These are phyloP conservation scores for Friedmanniomyces endolithicus DNA, from an alignment of 495 filamentous ascomycete species.

Conservation along the genomic window DNA sequence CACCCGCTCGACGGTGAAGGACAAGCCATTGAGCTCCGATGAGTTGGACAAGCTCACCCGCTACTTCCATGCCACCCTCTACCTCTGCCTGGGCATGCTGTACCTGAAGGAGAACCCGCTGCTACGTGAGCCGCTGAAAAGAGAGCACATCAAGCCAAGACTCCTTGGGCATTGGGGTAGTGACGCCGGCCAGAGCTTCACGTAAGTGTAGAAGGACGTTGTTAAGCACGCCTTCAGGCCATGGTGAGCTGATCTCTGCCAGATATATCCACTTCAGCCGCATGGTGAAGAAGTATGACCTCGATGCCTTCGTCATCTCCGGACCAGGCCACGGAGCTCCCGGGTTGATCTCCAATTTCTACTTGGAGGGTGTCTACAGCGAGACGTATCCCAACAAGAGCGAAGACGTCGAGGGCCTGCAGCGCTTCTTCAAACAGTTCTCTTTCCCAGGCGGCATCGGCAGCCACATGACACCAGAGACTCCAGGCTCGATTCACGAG, in stretches of 20 bases:
- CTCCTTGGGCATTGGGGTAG: constrained; percentile 64
- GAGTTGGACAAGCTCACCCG: constrained; percentile 52
- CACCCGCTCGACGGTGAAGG: constrained; percentile 51
- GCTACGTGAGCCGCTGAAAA: constrained; percentile 47
- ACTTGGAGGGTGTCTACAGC: constrained; percentile 60
- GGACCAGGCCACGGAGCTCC: constrained; percentile 64
- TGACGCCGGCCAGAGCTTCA: constrained; percentile 60
- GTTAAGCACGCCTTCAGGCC: no score
- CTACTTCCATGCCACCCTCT: constrained; percentile 59
- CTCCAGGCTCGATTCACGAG: constrained; percentile 59
- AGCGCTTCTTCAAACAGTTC: constrained; percentile 64
- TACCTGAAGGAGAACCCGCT: constrained; percentile 58
- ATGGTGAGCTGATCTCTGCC: neutral
- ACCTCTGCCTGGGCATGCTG: constrained; percentile 63
- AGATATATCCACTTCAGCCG: constrained; percentile 65
- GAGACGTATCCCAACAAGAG: constrained; percentile 58
- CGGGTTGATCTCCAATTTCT: constrained; percentile 56
- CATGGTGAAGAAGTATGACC: constrained; percentile 60
- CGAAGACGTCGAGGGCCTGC: constrained; percentile 51
- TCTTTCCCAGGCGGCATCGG: constrained; percentile 65
- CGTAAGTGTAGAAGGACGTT: constrained; percentile 20
- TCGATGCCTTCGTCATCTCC: constrained; percentile 56
- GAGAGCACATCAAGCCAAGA: constrained; percentile 54
- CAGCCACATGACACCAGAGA: constrained; percentile 61
- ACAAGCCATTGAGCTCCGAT: constrained; percentile 44